phyloP scores from a whole-genome alignment of 2,329 filamentous ascomycete genomes.

The Xylariaceae sp. region DNA sequence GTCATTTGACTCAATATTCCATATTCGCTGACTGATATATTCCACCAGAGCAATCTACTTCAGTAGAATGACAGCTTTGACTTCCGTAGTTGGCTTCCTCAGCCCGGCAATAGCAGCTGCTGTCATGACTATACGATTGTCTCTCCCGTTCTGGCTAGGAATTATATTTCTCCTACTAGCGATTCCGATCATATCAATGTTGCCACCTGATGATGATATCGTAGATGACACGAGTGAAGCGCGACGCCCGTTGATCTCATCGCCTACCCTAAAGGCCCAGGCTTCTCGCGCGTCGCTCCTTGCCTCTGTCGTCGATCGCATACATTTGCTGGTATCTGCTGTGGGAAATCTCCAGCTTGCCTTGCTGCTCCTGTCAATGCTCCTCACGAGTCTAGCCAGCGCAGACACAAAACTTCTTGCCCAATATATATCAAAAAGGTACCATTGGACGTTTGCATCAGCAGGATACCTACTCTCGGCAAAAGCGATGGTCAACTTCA shows the following conservation, averaged over 20 bases:
- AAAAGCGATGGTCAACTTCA: conserved; percentile 57
- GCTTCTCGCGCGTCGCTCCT: conserved; percentile 29
- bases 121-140: conserved; percentile 52
- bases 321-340: conserved; percentile 42
- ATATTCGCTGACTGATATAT: conserved; percentile 22
- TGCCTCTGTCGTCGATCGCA: conserved; percentile 37
- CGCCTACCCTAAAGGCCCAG: conserved; percentile 48
- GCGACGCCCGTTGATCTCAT: conserved; percentile 48
- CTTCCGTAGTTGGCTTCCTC: conserved; percentile 54
- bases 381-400: conserved; percentile 57
- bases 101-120: conserved; percentile 55
- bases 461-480: conserved; percentile 56
- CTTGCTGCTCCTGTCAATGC: conserved; percentile 49
- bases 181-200: conserved; percentile 41
- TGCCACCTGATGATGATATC: conserved; percentile 35
- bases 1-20: conserved; percentile 6
- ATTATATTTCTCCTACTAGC: conserved; percentile 46
- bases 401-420: conserved; percentile 58
- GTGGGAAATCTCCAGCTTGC: conserved; percentile 52
- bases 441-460: conserved; percentile 53
- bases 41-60: conserved; percentile 53
- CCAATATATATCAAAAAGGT: conserved; percentile 58
- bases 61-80: conserved; percentile 57
- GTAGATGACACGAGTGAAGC: conserved; percentile 38
- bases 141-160: conserved; percentile 54